Evolutionary conservation across 495 filamentous ascomycete species (phyloP).

Genomic region (Penicillium ucsense): DNA sequence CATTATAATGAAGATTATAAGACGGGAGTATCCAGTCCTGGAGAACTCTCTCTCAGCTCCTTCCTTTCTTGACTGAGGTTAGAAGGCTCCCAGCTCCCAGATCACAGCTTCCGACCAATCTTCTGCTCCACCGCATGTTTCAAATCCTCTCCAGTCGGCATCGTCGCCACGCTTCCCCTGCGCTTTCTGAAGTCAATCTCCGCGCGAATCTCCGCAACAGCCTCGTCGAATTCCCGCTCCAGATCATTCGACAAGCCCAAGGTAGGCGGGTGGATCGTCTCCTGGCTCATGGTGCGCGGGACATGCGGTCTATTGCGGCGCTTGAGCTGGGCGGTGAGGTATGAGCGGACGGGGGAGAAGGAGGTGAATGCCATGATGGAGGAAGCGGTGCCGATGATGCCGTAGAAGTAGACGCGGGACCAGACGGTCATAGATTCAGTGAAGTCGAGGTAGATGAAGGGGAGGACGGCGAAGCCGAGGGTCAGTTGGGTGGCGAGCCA

Average conservation of each 20-base stretch:
- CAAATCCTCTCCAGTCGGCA: conserved; percentile 38
- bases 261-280: conserved; percentile 40
- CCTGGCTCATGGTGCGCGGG: conserved; percentile 19
- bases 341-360: conserved; percentile 64
- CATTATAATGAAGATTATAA: too few species aligned
- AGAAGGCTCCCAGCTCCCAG: not conserved
- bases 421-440: conserved; percentile 59
- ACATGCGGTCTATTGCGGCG: conserved; percentile 36
- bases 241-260: conserved; percentile 75
- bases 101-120: conserved; percentile 30
- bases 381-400: conserved; percentile 51
- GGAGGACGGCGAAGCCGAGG: conserved; percentile 70
- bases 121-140: conserved; percentile 38
- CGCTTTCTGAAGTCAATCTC: conserved; percentile 55
- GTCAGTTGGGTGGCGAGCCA: conserved; percentile 72
- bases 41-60: too few species aligned
- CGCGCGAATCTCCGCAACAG: conserved; percentile 60
- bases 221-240: conserved; percentile 67
- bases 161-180: conserved; percentile 40
- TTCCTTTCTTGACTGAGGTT: too few species aligned
- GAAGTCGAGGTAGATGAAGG: conserved; percentile 75
- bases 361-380: conserved; percentile 70
- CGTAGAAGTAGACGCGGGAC: conserved; percentile 84
- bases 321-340: conserved; percentile 50
- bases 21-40: too few species aligned